These are phyloP conservation scores for Petunia axillaris DNA, from an alignment of 257 asterid genomes.

Conservation along the genomic window DNA sequence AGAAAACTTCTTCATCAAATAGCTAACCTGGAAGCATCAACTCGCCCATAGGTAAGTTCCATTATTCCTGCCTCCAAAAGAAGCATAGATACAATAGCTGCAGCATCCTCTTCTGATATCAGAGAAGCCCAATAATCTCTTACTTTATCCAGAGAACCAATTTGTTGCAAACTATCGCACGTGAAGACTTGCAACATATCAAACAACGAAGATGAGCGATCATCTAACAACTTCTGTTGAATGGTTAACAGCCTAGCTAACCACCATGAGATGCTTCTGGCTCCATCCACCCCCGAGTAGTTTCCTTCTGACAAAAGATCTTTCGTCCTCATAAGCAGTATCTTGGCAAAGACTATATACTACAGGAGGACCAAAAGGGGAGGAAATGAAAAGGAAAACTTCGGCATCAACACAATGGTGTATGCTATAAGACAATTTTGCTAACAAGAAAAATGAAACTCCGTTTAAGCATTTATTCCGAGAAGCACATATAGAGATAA, in stretches of 20 bases:
- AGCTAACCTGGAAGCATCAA: constrained; percentile 83
- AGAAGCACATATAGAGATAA: background rate
- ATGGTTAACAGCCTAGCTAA: constrained; percentile 71
- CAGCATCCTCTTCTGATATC: constrained; percentile 65
- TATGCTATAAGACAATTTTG: background rate
- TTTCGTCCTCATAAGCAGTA: constrained; percentile 61
- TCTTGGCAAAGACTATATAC: constrained; percentile 81
- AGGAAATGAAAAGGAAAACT: constrained; percentile 27
- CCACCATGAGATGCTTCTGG: constrained; percentile 84
- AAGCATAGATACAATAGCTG: constrained; percentile 56
- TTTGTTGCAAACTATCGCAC: constrained; percentile 52
- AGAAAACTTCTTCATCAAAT: constrained; percentile 13
- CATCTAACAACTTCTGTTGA: constrained; percentile 89
- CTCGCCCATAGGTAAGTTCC: constrained; percentile 81
- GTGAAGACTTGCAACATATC: constrained; percentile 75
- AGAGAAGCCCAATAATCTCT: constrained; percentile 45
- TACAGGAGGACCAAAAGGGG: constrained; percentile 41
- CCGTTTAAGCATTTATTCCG: background rate
- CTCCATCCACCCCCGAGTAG: constrained; percentile 47
- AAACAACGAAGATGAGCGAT: constrained; percentile 74
- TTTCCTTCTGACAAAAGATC: constrained; percentile 66
- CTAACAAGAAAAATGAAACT: constrained; percentile 5
- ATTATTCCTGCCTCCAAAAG: constrained; percentile 81
- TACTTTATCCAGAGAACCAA: constrained; percentile 65
- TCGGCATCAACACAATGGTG: constrained; percentile 5